Base-by-base conservation (phyloP, 164 flowering plant species). In the Vitis rupestris region DNA sequence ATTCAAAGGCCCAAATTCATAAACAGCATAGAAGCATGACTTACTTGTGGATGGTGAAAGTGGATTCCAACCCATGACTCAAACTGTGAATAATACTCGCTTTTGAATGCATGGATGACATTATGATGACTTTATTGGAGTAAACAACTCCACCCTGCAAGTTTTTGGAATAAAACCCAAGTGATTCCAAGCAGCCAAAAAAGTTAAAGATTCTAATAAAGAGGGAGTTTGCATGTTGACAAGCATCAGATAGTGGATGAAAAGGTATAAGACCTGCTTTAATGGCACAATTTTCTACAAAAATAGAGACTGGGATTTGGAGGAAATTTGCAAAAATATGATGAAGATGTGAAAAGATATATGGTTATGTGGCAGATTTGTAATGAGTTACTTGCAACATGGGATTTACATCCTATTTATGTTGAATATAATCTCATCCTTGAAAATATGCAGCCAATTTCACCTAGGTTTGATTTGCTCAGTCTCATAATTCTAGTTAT, bases 81-180 rank as follows among this genome's bases (percentile, higher is more conserved):
- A 79, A 57, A 70, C 72, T 75, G 50, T 48, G 80, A 78, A 89
- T 77, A 7, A 84, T 77, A 27, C 67, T 74, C 61, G 78, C 81
- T 72, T 86, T 88, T 58, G 90, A 75, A 69, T 86, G 78, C 30
- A 76, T 59, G 57, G 90, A 79, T 70, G 94, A 82, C 81, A 88
- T 78, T n/a, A 88, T 64, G 17, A 86, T 67, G 29, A 88, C 88
- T 77, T 82, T 82, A 76, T 91, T 91, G 47, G 97, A 87, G 78
- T 89, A 91, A 55, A 90, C 90, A 66, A 91, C 50, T 66, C 97
- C 97, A 70, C 91, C 97, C 97, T 91, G 86, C 67, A 80, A 69
- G 59, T 59, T 66, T n/a, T 44, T 61, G 23, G 30, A 69, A 16
- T n/a, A 14, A 58, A 53, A 14, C n/a, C 3, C 5, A 44, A 17